Conservation (phyloP, 1,284 basidiomycete genomes). For the Agroathelia rolfsii region DNA sequence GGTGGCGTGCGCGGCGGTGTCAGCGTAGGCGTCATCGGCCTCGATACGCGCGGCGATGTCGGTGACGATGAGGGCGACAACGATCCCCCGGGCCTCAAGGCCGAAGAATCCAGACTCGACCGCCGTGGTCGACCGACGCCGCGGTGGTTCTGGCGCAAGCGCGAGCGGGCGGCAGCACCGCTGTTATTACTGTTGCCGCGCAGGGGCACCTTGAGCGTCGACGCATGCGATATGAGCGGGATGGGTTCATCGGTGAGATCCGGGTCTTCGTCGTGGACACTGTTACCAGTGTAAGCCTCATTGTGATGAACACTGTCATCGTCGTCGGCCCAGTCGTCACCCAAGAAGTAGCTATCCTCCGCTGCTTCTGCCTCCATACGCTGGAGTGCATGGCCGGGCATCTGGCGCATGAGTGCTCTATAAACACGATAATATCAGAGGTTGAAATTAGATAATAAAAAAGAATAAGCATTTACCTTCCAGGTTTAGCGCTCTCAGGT, state of each 20-base stretch:
- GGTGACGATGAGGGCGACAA: background rate
- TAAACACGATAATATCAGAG: slow-evolving; percentile 11
- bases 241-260: slow-evolving; percentile 5
- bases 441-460: slow-evolving; percentile 4
- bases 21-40: background rate
- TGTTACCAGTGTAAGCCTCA: no score
- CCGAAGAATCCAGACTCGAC: no score
- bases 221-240: background rate
- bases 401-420: slow-evolving; percentile 22
- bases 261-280: slow-evolving; percentile 1
- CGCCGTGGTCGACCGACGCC: slow-evolving; percentile 5
- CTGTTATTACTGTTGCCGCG: background rate
- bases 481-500: slow-evolving; percentile 35
- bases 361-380: slow-evolving; percentile 55
- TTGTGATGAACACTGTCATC: slow-evolving; percentile 13
- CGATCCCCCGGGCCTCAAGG: no score
- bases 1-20: slow-evolving; percentile 22
- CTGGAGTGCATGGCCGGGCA: slow-evolving; percentile 38
- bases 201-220: no score
- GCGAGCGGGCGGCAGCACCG: slow-evolving; percentile 3
- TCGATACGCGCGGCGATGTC: background rate
- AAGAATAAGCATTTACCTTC: slow-evolving; percentile 31
- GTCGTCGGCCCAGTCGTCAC: slow-evolving; percentile 65
- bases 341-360: slow-evolving; percentile 92
- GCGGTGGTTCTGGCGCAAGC: slow-evolving; percentile 3